Evolutionary conservation across 306 rosid species (phyloP), one percentile per base, ranked within the genome.

Genomic region (Dryas alaskensis): DNA sequence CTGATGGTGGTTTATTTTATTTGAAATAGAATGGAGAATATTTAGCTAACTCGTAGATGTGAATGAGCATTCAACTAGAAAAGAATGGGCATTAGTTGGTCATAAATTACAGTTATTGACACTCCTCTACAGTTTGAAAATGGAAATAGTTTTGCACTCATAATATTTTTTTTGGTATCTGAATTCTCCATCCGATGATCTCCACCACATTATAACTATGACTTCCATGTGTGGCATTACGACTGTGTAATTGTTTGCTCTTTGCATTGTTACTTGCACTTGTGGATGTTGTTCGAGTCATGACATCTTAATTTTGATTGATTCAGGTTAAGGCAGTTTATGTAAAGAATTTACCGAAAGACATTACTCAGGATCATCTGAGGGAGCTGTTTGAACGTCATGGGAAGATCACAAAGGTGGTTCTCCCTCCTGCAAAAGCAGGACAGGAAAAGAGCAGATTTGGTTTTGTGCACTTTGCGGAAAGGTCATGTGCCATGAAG

Each of bases 401-500:
- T 71, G 93, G 96, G 63, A 82, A 83, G 76, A 85, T 90, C 81
- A 83, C 90, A 59, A 90, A 86, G 84, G 96, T 86, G 73, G 96
- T 78, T 60, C 48, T 88, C 64, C 96, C 93, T 45, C 86, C 90
- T 58, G 96, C 93, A 9, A 90, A 85, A 80, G 75, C 85, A 6
- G 96, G 91, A 65, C 91, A 83, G 61, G 88, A 88, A 64, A 83
- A 76, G 61, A 88, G 89, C 70, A 88, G 93, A 78, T 88, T 49
- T 83, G 92, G 96, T 81, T 88, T 88, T 83, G 90, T 90, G 59
- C 92, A 90, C 78, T 91, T 86, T 65, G 79, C 76, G 16, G 97
- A 91, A 57, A 82, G 88, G 77, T 76, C 90, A 79, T 77, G 88
- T 81, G 89, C 93, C 76, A 72, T 82, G 90, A 88, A 87, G 79